A percentile compares a stretch with the other conserved stretches of the same genome.
Conservation (phyloP, 805 yeast genomes). For the Spathaspora girioi region DNA sequence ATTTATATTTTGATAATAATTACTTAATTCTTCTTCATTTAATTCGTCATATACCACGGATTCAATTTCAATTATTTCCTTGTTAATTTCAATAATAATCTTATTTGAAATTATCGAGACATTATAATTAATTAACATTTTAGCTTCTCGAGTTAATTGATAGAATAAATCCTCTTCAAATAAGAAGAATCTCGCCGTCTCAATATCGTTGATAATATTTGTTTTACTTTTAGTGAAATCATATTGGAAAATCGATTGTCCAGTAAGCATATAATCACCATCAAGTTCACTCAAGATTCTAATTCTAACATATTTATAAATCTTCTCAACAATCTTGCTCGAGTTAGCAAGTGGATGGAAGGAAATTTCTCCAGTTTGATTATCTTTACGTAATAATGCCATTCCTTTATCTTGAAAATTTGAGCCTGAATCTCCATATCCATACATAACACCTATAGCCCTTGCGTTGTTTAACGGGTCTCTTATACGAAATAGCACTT, state of each 20-base stretch:
- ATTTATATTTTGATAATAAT: slow-evolving; percentile 27
- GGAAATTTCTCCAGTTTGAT: slow-evolving; percentile 26
- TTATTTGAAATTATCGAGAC: slow-evolving; percentile 63
- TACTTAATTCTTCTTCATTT: slow-evolving; percentile 34
- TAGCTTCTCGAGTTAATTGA: slow-evolving; percentile 74
- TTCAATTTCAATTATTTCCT: slow-evolving; percentile 70
- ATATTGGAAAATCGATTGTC: slow-evolving; percentile 45
- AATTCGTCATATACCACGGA: slow-evolving; percentile 44
- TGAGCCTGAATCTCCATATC: slow-evolving; percentile 90
- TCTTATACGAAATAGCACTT: slow-evolving; percentile 64
- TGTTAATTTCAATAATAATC: slow-evolving; percentile 60
- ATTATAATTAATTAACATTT: slow-evolving; percentile 61
- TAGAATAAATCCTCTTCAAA: slow-evolving; percentile 89
- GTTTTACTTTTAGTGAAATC: slow-evolving; percentile 12
- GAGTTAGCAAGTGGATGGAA: slow-evolving; percentile 28
- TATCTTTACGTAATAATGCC: slow-evolving; percentile 60
- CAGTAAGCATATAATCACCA: slow-evolving; percentile 52
- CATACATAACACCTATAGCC: slow-evolving; percentile 79
- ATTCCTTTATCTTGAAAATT: slow-evolving; percentile 69
- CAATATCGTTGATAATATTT: slow-evolving; percentile 49
- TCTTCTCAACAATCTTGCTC: slow-evolving; percentile 31
- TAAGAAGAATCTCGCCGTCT: slow-evolving; percentile 64
- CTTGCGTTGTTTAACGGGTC: slow-evolving; percentile 45
- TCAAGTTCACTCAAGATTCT: slow-evolving; percentile 54
- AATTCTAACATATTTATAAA: slow-evolving; percentile 53